phyloP scores from a whole-genome alignment of 257 asterid species.

The Nyctanthes arbortristis region DNA sequence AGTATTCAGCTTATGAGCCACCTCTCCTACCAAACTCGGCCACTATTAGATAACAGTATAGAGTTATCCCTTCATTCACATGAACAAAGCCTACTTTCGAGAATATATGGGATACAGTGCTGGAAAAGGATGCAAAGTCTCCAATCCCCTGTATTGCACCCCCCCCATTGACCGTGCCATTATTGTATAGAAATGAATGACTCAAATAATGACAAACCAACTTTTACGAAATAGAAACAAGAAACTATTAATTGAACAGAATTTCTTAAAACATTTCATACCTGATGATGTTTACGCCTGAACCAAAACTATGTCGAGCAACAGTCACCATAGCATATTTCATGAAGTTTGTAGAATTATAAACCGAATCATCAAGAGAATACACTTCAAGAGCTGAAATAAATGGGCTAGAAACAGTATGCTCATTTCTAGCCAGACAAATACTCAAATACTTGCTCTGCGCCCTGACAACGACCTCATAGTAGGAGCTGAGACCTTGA shows the following conservation, averaged over 20 bases:
- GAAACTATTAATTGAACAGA: not conserved
- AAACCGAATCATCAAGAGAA: conserved; percentile 52
- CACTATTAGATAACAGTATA: no score
- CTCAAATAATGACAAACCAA: not conserved
- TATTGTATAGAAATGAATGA: not conserved
- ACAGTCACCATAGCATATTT: conserved; percentile 52
- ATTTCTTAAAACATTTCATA: conserved; percentile 25
- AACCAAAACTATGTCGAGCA: conserved; percentile 63
- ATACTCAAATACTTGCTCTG: conserved; percentile 47
- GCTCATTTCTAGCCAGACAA: conserved; percentile 70
- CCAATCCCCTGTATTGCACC: no score
- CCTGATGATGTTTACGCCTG: conserved; percentile 53
- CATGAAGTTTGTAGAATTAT: conserved; percentile 64
- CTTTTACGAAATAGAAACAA: not conserved
- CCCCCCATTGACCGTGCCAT: no score
- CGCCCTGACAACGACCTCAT: conserved; percentile 68
- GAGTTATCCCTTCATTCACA: not conserved
- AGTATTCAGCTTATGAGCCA: not conserved
- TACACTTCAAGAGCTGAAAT: conserved; percentile 75
- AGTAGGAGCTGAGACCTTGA: conserved; percentile 59
- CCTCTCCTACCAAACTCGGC: not conserved
- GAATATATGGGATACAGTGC: not conserved
- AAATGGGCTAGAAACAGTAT: conserved; percentile 64
- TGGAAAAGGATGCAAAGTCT: no score
- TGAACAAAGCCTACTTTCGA: not conserved